These are phyloP conservation scores for Paraleonurus japonicus DNA, from an alignment of 257 asterid genomes.

Conservation along the genomic window DNA sequence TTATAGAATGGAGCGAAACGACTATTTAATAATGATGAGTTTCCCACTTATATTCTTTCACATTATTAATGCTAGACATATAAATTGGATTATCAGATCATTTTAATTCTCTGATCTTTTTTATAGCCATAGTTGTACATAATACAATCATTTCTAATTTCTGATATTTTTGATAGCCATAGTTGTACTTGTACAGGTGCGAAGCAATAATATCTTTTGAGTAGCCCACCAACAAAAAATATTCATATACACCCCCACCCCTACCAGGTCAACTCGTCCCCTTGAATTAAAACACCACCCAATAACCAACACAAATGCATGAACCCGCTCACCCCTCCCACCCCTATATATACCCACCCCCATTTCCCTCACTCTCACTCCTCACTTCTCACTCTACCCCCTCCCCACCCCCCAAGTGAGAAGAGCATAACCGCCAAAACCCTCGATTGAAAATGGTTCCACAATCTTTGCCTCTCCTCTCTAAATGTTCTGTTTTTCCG, in stretches of 20 bases:
- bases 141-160: no score
- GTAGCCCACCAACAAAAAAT: constrained; percentile 16
- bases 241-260: background rate
- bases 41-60: no score
- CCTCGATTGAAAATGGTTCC: constrained; percentile 35
- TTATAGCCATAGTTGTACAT: no score
- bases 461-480: constrained; percentile 29
- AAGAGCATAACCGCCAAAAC: background rate
- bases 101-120: no score
- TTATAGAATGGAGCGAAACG: no score
- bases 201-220: constrained; percentile 33
- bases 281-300: background rate
- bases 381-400: constrained; percentile 4
- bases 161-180: background rate
- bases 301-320: constrained; percentile 40
- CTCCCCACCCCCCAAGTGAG: background rate
- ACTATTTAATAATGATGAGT: no score
- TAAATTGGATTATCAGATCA: no score
- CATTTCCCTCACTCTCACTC: constrained; percentile 29
- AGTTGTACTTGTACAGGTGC: constrained; percentile 41
- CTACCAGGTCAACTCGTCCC: constrained; percentile 26
- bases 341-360: constrained; percentile 38
- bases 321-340: constrained; percentile 27
- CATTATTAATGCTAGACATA: no score
- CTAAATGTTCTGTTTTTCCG: constrained; percentile 44